These are phyloP conservation scores for Coemansia sp. DNA, from an alignment of 192 early-diverging fungal species.

Conservation along the genomic window DNA sequence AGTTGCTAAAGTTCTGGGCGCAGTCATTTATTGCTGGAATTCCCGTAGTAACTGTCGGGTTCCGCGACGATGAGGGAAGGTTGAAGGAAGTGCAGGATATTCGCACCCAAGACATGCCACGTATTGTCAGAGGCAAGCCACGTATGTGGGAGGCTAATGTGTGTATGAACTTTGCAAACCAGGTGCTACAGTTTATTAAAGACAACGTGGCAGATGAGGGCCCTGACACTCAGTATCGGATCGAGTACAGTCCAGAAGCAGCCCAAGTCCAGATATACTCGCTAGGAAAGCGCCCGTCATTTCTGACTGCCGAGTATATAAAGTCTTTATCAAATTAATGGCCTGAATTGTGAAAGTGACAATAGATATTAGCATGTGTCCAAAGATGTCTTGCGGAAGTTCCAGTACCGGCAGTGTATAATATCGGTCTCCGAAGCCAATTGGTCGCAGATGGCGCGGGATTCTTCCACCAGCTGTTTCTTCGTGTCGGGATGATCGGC, in stretches of 20 bases:
- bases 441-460: conserved; percentile 23
- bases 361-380: background rate
- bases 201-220: conserved; percentile 17
- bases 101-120: conserved; percentile 79
- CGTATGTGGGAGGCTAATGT: conserved; percentile 78
- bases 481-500: conserved; percentile 10
- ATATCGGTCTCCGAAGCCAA: conserved; percentile 37
- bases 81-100: conserved; percentile 57
- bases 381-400: conserved; percentile 25
- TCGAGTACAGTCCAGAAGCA: conserved; percentile 23
- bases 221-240: conserved; percentile 41
- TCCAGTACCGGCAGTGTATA: conserved; percentile 45
- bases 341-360: background rate
- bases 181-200: conserved; percentile 55
- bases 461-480: conserved; percentile 13
- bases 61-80: conserved; percentile 71
- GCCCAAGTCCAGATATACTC: conserved; percentile 15
- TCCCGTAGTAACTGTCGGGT: conserved; percentile 80
- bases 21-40: conserved; percentile 92
- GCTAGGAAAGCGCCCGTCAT: conserved; percentile 17
- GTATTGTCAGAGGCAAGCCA: conserved; percentile 66
- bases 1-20: conserved; percentile 89
- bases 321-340: background rate
- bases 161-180: conserved; percentile 82
- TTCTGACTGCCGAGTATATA: conserved; percentile 34